Evolutionary conservation across 306 rosid species (phyloP), one percentile per base, ranked within the genome.

Genomic region (Medicago arabica): DNA sequence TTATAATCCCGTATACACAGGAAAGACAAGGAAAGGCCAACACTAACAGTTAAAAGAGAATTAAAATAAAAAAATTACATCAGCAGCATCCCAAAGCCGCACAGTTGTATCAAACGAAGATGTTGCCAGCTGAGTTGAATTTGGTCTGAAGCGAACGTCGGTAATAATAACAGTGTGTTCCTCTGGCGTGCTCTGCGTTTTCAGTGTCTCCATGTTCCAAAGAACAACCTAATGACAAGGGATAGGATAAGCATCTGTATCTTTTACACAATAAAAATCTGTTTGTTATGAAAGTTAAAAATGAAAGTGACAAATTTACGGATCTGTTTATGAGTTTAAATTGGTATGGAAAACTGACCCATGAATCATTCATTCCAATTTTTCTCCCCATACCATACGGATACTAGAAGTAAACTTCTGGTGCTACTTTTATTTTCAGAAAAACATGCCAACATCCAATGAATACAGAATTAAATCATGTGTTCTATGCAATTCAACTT

Each of bases 81-180:
- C 85, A n/a, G 93, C 88, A 75, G 98, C 97, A 80, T 94, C 95
- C 98, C 98, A 94, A 72, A 94, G 86, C 79, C 91, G 90, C 82
- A 94, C 87, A 58, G 98, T 88, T 73, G 90, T 81, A 85, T 94
- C 98, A 79, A 90, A 90, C 73, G 98, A 94, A 77, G 98, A 86
- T 8, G 98, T 94, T 70, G 97, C 98, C 77, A 94, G 80, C 87
- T 94, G 95, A 76, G 95, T 82, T 75, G 97, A 88, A 90, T 94
- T 90, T 62, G 97, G 95, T 86, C 96, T 87, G 79, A 94, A 91
- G 57, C 95, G 95, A 79, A 94, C 97, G 81, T 94, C 98, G 4
- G 98, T 86, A 80, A 94, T 91, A 65, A 94, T 75, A 60, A 78
- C 65, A 38, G 19, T 70, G 82, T 94, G 97, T 4, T 88, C 97